Evolutionary conservation across 441 rosid species (phyloP).

Genomic region (Adansonia madagascariensis): DNA sequence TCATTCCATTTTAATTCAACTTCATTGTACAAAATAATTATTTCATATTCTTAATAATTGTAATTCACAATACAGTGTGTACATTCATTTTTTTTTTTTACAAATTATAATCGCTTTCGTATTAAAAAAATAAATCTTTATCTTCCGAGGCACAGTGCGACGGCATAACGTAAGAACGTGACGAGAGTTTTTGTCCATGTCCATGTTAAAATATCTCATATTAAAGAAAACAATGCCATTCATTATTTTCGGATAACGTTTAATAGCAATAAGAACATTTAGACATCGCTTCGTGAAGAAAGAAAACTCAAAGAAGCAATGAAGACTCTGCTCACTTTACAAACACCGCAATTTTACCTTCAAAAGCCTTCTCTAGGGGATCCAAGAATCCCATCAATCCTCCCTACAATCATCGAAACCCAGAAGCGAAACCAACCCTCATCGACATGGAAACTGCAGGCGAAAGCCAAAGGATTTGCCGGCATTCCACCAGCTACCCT

Average conservation of each 20-base stretch:
- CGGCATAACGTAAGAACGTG: too few species aligned
- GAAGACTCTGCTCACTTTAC: background rate
- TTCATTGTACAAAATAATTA: too few species aligned
- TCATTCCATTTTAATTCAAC: too few species aligned
- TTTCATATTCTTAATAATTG: too few species aligned
- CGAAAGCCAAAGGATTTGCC: constrained; percentile 1
- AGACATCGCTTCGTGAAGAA: background rate
- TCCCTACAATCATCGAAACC: background rate
- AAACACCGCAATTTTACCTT: background rate
- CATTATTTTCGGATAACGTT: constrained; percentile 5
- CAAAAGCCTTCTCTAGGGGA: background rate
- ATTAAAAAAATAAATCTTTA: too few species aligned
- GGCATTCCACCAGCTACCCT: background rate
- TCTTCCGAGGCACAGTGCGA: too few species aligned
- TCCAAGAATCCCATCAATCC: background rate
- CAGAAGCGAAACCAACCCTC: constrained; percentile 1
- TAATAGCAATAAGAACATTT: background rate
- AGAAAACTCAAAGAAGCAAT: background rate
- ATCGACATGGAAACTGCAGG: background rate
- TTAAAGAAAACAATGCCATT: constrained; percentile 24
- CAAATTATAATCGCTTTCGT: too few species aligned
- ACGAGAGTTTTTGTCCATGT: too few species aligned
- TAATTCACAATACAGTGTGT: too few species aligned
- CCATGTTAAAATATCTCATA: constrained; percentile 23
- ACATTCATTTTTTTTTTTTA: too few species aligned